These are phyloP conservation scores for Citrullus colocynthis DNA, from an alignment of 306 rosid species.

Conservation along the genomic window DNA sequence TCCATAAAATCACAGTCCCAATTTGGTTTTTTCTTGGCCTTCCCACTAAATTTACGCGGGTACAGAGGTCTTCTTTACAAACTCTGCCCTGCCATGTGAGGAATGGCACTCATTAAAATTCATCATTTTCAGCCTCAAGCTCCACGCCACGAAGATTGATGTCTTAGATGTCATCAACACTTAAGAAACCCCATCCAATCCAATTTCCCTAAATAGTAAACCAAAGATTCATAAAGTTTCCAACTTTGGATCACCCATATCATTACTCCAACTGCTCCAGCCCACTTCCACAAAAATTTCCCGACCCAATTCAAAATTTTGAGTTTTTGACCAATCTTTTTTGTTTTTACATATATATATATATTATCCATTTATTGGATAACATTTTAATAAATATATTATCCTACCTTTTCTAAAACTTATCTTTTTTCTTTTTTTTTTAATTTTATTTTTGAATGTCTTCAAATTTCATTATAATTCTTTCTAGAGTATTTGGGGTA, in stretches of 20 bases:
- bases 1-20: background rate
- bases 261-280: background rate
- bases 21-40: background rate
- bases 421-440: no score
- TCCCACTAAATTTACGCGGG: constrained; percentile 5
- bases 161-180: background rate
- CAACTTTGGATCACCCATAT: background rate
- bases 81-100: background rate
- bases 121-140: background rate
- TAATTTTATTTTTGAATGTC: no score
- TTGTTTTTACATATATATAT: no score
- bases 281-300: background rate
- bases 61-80: background rate
- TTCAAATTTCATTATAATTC: no score
- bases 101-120: background rate
- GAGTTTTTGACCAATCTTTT: background rate
- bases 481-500: no score
- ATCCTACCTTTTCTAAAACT: no score
- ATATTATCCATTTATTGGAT: background rate
- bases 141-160: background rate
- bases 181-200: background rate
- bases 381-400: no score
- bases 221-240: background rate
- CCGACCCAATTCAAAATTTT: background rate
- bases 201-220: background rate